These are phyloP conservation scores for Fusarium caatingaense DNA, from an alignment of 2,329 filamentous ascomycete species.

Conservation along the genomic window DNA sequence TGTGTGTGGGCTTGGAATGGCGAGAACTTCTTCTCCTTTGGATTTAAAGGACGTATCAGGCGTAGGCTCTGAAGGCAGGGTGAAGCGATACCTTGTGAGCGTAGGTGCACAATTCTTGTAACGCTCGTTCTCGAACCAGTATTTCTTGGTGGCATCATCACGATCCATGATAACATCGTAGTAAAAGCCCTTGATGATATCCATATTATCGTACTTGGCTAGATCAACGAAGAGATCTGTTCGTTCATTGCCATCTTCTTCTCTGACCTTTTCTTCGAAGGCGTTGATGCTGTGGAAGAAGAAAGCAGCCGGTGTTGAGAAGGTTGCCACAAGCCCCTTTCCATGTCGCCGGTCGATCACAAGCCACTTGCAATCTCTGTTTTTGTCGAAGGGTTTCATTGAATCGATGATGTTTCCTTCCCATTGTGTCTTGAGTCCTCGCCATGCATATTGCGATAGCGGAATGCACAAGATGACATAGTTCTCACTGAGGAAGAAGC, in stretches of 20 bases:
- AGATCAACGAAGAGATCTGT: slow-evolving; percentile 73
- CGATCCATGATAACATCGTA: slow-evolving; percentile 73
- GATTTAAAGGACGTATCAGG: slow-evolving; percentile 31
- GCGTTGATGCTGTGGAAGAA: slow-evolving; percentile 85
- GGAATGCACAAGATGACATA: slow-evolving; percentile 81
- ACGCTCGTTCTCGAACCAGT: slow-evolving; percentile 56
- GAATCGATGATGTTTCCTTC: slow-evolving; percentile 75
- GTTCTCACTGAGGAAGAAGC: slow-evolving; percentile 77
- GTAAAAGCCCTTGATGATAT: slow-evolving; percentile 75
- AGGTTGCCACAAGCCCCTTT: slow-evolving; percentile 75
- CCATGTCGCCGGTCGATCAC: slow-evolving; percentile 74
- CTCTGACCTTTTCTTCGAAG: slow-evolving; percentile 68
- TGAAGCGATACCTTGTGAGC: slow-evolving; percentile 59
- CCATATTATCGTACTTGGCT: slow-evolving; percentile 70
- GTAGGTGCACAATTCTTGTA: slow-evolving; percentile 52
- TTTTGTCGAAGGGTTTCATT: slow-evolving; percentile 70
- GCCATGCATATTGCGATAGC: slow-evolving; percentile 67
- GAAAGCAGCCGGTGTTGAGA: slow-evolving; percentile 76
- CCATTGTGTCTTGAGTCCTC: slow-evolving; percentile 71
- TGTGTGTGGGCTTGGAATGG: slow-evolving; percentile 63
- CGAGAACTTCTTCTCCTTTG: slow-evolving; percentile 52
- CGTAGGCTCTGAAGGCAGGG: slow-evolving; percentile 45
- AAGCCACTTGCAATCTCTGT: slow-evolving; percentile 73
- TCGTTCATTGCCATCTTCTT: slow-evolving; percentile 47
- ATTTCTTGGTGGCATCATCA: slow-evolving; percentile 57